A percentile compares a stretch with the other conserved stretches of the same genome.
Conservation (phyloP, 495 filamentous ascomycete species). For the Penicillium lagena region DNA sequence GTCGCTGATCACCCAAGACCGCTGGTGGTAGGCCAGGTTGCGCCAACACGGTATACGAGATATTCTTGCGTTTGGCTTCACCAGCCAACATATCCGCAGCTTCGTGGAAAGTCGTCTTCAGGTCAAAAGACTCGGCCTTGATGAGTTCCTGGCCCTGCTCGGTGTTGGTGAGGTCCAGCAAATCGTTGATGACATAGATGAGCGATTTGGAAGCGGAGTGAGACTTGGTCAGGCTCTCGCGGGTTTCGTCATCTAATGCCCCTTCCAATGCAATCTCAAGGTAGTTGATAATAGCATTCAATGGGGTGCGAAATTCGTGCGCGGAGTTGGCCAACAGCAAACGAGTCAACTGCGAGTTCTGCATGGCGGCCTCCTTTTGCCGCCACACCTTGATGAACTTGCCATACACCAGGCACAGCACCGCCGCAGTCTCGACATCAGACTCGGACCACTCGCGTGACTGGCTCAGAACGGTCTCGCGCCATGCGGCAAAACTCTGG, state of each 20-base stretch:
- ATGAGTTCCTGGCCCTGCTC: constrained; percentile 76
- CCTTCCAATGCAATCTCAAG: constrained; percentile 91
- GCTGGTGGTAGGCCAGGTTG: constrained; percentile 61
- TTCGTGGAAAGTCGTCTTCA: constrained; percentile 65
- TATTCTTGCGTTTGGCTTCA: constrained; percentile 70
- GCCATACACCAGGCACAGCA: constrained; percentile 85
- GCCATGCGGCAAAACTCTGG: constrained; percentile 29
- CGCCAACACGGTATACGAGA: constrained; percentile 60
- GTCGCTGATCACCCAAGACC: constrained; percentile 74
- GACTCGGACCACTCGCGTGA: constrained; percentile 42
- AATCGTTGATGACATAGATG: constrained; percentile 94
- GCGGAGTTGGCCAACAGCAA: constrained; percentile 86
- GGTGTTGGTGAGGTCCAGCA: constrained; percentile 85
- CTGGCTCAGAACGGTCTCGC: constrained; percentile 28
- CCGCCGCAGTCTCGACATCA: constrained; percentile 78
- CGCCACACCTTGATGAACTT: constrained; percentile 92
- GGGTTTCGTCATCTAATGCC: constrained; percentile 70
- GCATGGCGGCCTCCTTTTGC: constrained; percentile 80
- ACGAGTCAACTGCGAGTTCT: constrained; percentile 74
- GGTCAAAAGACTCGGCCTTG: constrained; percentile 76
- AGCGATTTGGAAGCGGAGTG: constrained; percentile 92
- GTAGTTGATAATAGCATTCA: constrained; percentile 96
- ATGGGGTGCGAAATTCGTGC: constrained; percentile 87
- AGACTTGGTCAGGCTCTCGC: constrained; percentile 71
- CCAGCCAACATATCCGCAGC: constrained; percentile 66